Evolutionary conservation across 208 protist genomes (phyloP).

Genomic region (Leishmania mexicana): DNA sequence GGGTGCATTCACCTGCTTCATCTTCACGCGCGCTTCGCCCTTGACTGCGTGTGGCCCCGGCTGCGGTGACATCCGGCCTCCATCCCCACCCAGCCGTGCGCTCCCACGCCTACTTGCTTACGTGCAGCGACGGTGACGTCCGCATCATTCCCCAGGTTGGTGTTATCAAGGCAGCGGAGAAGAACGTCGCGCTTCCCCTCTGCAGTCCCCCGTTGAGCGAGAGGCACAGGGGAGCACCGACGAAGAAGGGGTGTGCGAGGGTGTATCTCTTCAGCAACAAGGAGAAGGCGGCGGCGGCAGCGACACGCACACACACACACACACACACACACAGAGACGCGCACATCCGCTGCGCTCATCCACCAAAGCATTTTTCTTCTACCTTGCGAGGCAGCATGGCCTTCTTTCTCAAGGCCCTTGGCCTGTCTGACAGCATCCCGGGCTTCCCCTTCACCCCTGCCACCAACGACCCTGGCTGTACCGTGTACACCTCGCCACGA

Average conservation of each 20-base stretch:
- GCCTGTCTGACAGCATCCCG: slow-evolving; percentile 60
- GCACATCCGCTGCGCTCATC: not conserved
- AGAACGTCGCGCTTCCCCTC: not conserved
- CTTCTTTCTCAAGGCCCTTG: slow-evolving; percentile 78
- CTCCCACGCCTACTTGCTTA: not conserved
- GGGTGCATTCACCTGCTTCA: not conserved
- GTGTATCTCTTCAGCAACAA: not conserved
- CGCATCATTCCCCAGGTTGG: not conserved
- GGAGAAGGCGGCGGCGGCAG: not conserved
- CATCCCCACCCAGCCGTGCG: not conserved
- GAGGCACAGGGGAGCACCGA: not conserved
- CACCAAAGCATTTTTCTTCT: not conserved
- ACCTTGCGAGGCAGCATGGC: slow-evolving; percentile 37
- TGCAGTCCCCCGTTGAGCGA: not conserved
- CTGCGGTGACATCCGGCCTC: not conserved
- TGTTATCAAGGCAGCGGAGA: not conserved
- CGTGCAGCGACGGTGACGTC: not conserved
- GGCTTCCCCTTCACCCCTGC: slow-evolving; percentile 73
- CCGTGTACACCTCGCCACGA: slow-evolving; percentile 28
- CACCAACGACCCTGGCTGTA: slow-evolving; percentile 17
- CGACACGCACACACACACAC: not conserved
- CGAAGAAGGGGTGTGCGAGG: not conserved
- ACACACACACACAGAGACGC: not conserved
- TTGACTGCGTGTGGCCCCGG: not conserved
- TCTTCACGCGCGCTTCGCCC: not conserved